A percentile compares a stretch with the other conserved stretches of the same genome.
Conservation (phyloP, 352 stramenopile species). For the Globisporangium polare region DNA sequence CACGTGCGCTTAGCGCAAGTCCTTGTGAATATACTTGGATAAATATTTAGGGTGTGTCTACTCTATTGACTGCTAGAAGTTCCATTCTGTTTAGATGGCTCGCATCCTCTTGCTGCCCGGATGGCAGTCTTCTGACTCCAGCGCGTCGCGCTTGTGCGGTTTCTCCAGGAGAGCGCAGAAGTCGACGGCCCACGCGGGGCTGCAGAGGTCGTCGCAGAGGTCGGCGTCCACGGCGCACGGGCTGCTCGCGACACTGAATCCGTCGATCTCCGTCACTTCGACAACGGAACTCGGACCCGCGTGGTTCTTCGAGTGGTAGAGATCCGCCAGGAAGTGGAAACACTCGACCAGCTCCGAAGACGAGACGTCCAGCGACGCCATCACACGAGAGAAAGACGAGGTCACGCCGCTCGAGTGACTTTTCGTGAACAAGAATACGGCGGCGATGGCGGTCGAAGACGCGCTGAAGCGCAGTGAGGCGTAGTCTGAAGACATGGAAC, state of each 20-base stretch:
- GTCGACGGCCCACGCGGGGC: constrained; percentile 3
- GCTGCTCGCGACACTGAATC: constrained; percentile 6
- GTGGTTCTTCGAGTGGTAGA: constrained; percentile 2
- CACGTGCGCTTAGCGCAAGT: too few species aligned
- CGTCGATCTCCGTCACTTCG: constrained; percentile 12
- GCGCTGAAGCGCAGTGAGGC: constrained; percentile 2
- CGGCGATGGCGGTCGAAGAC: constrained; percentile 3
- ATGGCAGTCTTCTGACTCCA: background rate
- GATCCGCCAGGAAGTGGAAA: constrained; percentile 8
- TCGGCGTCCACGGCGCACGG: constrained; percentile 9
- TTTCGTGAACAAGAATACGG: constrained; percentile 6
- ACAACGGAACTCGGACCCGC: background rate
- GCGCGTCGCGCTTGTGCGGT: background rate
- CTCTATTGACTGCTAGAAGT: background rate
- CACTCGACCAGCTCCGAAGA: constrained; percentile 5
- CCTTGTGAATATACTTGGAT: background rate
- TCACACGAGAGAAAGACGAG: background rate
- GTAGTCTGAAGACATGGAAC: constrained; percentile 1
- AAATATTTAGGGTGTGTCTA: background rate
- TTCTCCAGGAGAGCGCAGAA: constrained; percentile 8
- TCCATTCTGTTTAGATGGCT: background rate
- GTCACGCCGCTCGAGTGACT: background rate
- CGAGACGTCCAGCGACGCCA: constrained; percentile 3
- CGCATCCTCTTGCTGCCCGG: background rate
- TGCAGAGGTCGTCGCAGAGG: constrained; percentile 6